Evolutionary conservation across 116 monocot genomes (phyloP).

Genomic region (Iris pallida): DNA sequence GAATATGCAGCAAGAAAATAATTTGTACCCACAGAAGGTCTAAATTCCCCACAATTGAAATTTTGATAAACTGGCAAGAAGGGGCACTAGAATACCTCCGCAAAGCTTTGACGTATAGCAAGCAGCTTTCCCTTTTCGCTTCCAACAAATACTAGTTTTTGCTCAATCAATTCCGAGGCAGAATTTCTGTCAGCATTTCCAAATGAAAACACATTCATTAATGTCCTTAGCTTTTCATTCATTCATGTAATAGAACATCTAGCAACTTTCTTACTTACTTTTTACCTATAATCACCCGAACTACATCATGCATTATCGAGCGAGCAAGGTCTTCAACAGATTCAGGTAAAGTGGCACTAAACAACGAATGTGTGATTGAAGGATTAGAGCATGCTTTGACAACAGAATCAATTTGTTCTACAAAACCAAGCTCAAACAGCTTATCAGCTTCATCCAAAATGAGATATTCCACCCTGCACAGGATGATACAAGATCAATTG

Average conservation of each 20-base stretch:
- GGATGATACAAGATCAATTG: not conserved
- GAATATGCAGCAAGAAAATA: not conserved
- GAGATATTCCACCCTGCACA: conserved; percentile 86
- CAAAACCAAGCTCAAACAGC: conserved; percentile 92
- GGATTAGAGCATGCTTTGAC: conserved; percentile 94
- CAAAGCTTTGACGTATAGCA: conserved; percentile 91
- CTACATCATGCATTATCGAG: conserved; percentile 79
- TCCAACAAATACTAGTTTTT: conserved; percentile 90
- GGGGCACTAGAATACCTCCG: conserved; percentile 39
- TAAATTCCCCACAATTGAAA: too few relatives aligned
- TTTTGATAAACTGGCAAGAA: too few relatives aligned
- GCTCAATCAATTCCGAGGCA: conserved; percentile 75
- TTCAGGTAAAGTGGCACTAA: conserved; percentile 95
- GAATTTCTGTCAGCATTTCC: conserved; percentile 59
- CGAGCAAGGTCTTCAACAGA: conserved; percentile 91
- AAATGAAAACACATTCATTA: not conserved
- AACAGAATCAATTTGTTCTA: conserved; percentile 82
- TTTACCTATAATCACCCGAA: conserved; percentile 80
- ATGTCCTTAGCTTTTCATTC: not conserved
- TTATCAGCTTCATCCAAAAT: conserved; percentile 98
- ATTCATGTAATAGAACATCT: not conserved
- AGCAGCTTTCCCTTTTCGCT: conserved; percentile 93
- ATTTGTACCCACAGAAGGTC: too few relatives aligned
- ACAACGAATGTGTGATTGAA: conserved; percentile 66
- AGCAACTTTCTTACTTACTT: conserved; percentile 44